Conservation (phyloP, 331 rosid genomes). For the Pyracantha coccinea region DNA sequence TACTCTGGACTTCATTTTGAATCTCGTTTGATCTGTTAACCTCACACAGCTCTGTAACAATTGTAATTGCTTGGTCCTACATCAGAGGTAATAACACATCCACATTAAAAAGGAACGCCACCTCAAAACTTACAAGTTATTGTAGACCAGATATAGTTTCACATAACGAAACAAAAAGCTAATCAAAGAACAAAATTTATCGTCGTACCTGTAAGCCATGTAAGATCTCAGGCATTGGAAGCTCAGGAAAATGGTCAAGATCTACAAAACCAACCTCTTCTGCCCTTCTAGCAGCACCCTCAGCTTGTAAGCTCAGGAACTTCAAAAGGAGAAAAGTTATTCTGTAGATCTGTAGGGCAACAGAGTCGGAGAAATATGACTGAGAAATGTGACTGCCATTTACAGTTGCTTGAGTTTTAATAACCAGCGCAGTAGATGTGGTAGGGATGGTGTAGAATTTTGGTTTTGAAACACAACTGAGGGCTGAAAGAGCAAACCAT, state of each 20-base stretch:
- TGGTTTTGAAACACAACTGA: constrained; percentile 52
- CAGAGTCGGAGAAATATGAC: constrained; percentile 60
- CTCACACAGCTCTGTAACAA: constrained; percentile 58
- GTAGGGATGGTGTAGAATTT: constrained; percentile 45
- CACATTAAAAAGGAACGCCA: neutral
- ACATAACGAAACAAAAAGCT: neutral
- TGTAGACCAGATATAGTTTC: neutral
- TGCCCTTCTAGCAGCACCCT: constrained; percentile 85
- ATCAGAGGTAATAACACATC: constrained; percentile 3
- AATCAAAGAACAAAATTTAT: neutral
- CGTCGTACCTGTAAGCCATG: constrained; percentile 76
- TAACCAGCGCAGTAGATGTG: constrained; percentile 20
- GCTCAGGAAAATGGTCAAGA: constrained; percentile 93
- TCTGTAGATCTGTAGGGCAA: constrained; percentile 73
- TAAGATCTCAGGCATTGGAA: constrained; percentile 94
- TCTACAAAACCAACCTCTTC: constrained; percentile 91
- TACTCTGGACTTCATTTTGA: constrained; percentile 35
- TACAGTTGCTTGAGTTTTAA: constrained; percentile 42
- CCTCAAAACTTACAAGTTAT: neutral
- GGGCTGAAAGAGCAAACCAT: constrained; percentile 84
- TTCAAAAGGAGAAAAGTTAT: constrained; percentile 67
- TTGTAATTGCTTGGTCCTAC: constrained; percentile 82
- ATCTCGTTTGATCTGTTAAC: constrained; percentile 39
- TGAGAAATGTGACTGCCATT: constrained; percentile 29
- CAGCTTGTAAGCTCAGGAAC: constrained; percentile 85